Evolutionary conservation across 2,329 filamentous ascomycete genomes (phyloP), one percentile per base, ranked within the genome.

Genomic region (Venturia effusa): DNA sequence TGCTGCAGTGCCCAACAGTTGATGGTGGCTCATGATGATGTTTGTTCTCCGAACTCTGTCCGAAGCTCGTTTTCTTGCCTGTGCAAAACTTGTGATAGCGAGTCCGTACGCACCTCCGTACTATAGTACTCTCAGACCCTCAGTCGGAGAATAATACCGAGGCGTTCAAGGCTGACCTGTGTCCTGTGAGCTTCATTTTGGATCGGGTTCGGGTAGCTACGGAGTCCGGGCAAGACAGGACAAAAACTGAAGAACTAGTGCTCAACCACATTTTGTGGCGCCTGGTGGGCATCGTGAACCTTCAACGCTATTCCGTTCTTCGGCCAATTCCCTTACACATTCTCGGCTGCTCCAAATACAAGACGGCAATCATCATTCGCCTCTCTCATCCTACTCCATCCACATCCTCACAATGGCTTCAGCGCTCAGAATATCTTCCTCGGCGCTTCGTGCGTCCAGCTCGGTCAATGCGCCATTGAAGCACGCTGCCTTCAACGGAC

Each of bases 401-500:
- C 22, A 54, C 7, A 39, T 22, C n/a, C 48, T 32, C 71, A 84
- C 79, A 80, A 96, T 96, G 90, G 88, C 91, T 76, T 86, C 90
- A 74, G 84, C 90, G 76, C 80, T 94, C 76, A 88, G 90, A 82
- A 79, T 96, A 74, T 86, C 88, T 80, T 86, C 88, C 74, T 84
- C 89, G 77, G 86, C 90, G 78, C 83, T 97, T 76, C 88, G 92
- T 80, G 84, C 90, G 74, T 87, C 88, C 66, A 80, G 85, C 71
- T 83, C 87, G 69, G 82, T 86, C 67, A 68, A 74, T 65, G 71
- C 90, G 74, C 83, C 83, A 76, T 83, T 86, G 75, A 86, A 87
- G 74, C 80, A 82, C 74, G 83, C 86, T 70, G 87, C 87, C 75
- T 92, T 92, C 83, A 91, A 88, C 80, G 88, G 89, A 75, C 80